These are phyloP conservation scores for Westerdykella aurantiaca DNA, from an alignment of 2,329 filamentous ascomycete genomes.

Conservation along the genomic window DNA sequence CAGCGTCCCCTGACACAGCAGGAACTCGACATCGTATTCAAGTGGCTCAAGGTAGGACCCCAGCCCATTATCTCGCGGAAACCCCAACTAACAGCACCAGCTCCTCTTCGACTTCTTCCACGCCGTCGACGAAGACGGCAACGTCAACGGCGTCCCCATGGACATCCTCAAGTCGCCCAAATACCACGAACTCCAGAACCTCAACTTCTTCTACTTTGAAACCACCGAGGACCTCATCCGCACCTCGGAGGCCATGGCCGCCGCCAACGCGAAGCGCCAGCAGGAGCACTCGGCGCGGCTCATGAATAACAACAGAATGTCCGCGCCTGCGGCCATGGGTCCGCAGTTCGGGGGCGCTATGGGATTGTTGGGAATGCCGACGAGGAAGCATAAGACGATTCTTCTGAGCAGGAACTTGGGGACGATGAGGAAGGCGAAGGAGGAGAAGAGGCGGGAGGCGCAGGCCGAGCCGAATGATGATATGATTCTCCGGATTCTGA, in stretches of 20 bases:
- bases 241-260: constrained; percentile 93
- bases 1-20: constrained; percentile 78
- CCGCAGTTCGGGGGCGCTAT: constrained; percentile 48
- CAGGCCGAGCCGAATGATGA: constrained; percentile 97
- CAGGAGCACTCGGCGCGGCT: constrained; percentile 53
- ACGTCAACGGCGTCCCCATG: constrained; percentile 79
- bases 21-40: constrained; percentile 90
- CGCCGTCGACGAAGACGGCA: constrained; percentile 78
- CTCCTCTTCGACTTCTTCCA: constrained; percentile 93
- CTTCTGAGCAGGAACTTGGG: constrained; percentile 92
- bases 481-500: constrained; percentile 90
- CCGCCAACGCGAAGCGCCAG: constrained; percentile 73
- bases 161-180: constrained; percentile 95
- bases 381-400: constrained; percentile 54
- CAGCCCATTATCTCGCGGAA: not conserved
- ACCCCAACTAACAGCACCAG: constrained; percentile 14
- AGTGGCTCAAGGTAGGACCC: constrained; percentile 65
- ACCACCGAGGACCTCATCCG: constrained; percentile 84
- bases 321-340: constrained; percentile 56
- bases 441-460: constrained; percentile 90
- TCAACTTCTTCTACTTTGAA: constrained; percentile 99
- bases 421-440: constrained; percentile 92
- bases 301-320: constrained; percentile 53
- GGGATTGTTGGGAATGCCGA: constrained; percentile 58
- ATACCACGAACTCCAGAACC: constrained; percentile 91